Percentiles rank a stretch among this genome's conserved stretches.
Conservation (phyloP, 768 basidiomycete genomes). For the Daedaleopsis nitida region DNA sequence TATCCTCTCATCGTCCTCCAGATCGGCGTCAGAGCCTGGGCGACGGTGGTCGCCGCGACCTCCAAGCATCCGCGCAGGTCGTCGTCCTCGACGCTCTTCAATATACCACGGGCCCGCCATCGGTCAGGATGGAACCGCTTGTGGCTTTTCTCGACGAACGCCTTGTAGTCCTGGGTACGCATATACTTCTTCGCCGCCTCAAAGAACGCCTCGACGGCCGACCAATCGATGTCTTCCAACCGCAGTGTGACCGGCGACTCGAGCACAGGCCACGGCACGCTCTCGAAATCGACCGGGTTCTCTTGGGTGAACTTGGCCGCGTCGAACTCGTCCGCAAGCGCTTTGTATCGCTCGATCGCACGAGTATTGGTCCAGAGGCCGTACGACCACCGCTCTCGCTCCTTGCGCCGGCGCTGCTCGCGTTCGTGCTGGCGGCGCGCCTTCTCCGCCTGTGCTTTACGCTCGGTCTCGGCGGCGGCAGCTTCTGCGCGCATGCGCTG, state of each 20-base stretch:
- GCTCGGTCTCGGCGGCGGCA: conserved; percentile 27
- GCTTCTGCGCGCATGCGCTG: conserved; percentile 31
- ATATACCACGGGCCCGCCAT: conserved; percentile 69
- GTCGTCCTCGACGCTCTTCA: conserved; percentile 59
- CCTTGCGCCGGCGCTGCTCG: conserved; percentile 47
- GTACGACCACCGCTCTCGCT: conserved; percentile 51
- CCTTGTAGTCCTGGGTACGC: conserved; percentile 62
- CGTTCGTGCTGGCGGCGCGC: conserved; percentile 40
- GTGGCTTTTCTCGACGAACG: conserved; percentile 69
- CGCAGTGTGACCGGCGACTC: conserved; percentile 51
- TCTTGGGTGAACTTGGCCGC: conserved; percentile 53
- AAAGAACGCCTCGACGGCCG: conserved; percentile 74
- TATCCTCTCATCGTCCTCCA: conserved; percentile 40
- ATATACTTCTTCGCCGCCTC: conserved; percentile 50
- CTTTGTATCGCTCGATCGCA: conserved; percentile 71
- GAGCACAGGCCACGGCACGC: conserved; percentile 78
- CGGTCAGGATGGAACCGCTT: conserved; percentile 79
- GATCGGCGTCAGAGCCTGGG: conserved; percentile 72
- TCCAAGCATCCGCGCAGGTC: conserved; percentile 59
- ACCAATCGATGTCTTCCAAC: conserved; percentile 71
- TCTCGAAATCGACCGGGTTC: conserved; percentile 57
- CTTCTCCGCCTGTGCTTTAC: conserved; percentile 32
- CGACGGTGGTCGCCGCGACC: conserved; percentile 71
- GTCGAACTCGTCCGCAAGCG: conserved; percentile 66
- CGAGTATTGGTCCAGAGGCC: conserved; percentile 65